Base-by-base conservation (phyloP, 1,284 basidiomycete genomes). In the Ganoderma resinaceum region DNA sequence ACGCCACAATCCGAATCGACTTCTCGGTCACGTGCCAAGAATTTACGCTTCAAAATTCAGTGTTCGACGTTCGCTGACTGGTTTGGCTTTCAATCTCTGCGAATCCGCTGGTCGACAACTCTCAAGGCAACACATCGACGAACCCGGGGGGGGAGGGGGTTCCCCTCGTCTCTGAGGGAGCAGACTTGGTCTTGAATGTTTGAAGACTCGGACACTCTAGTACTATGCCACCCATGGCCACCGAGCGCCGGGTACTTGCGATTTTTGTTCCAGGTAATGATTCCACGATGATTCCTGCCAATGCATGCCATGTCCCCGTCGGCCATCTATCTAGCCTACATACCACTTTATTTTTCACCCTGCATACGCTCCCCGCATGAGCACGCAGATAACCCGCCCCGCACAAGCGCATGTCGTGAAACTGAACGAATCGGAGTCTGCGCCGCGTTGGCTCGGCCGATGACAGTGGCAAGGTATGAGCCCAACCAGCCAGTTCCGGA, bases 261-360 rank as follows among this genome's bases (percentile, higher is more conserved):
- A n/a, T n/a, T n/a, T n/a, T n/a, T n/a, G n/a, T n/a, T n/a, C n/a
- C n/a, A n/a, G n/a, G n/a, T n/a, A n/a, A n/a, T n/a, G n/a, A n/a
- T n/a, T n/a, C n/a, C n/a, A n/a, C n/a, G n/a, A 20, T 3, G 20
- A 3, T 23, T 52, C 49, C 23, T 52, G 23, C 49, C 40, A 40
- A n/a, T 16, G 31, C n/a, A n/a, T n/a, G 55, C 11, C 33, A 64
- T 68, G 62, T 46, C 72, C 23, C 60, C 70, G 1, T 70, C 73
- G 35, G 74, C 74, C 52, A 66, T 70, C 58, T 78, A 76, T 23
- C 75, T 81, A 5, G 68, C 77, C 58, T 77, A 78, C 8, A 63
- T n/a, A n/a, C n/a, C n/a, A n/a, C n/a, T n/a, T 81, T 8, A 80
- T 82, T 81, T 9, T 80, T 82, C 70, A 79, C 80, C 11, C 80